Evolutionary conservation across 345 rosid species (phyloP), one percentile per base, ranked within the genome.

Genomic region (Citrus inodora): DNA sequence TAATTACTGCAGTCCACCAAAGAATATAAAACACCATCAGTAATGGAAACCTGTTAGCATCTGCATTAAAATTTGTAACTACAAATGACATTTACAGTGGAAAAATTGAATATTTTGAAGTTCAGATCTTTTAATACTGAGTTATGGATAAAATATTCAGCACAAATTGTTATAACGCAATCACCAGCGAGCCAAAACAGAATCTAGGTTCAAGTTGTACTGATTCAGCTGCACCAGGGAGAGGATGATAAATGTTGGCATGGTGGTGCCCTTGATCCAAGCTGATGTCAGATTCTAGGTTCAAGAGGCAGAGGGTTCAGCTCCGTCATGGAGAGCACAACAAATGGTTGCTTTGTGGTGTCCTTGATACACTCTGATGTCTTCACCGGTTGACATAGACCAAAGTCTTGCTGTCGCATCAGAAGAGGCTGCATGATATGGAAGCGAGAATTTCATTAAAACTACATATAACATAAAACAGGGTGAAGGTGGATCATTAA

Each of bases 341-440:
- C 99, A 96, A n/a, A 90, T 91, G 71, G 95, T 88, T 63, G 98
- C 96, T 76, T 95, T 96, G 77, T 88, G 96, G 84, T 95, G 98
- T 27, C 97, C 97, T 86, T 94, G 97, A 81, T 94, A 94, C 32
- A 85, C 89, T 73, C 84, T 86, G 6, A 89, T 92, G 76, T 85
- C 96, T 82, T 92, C 85, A 9, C 94, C 97, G 0, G 66, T 81
- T 17, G 90, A 76, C 95, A 88, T 84, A 25, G 92, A 87, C 98
- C 99, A 96, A 6, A 96, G 92, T 70, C 94, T 90, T 22, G 97
- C 99, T 6, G 97, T 96, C 60, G 91, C 73, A 81, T 96, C 99
- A 3, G 98, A 92, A 66, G 98, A 94, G 78, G 99, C 98, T 96
- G 88, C 80, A 61, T 66, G 30, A 3, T 21, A 46, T 67, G 10